Conservation (phyloP, 495 filamentous ascomycete species). For the Chaetomium tenue region DNA sequence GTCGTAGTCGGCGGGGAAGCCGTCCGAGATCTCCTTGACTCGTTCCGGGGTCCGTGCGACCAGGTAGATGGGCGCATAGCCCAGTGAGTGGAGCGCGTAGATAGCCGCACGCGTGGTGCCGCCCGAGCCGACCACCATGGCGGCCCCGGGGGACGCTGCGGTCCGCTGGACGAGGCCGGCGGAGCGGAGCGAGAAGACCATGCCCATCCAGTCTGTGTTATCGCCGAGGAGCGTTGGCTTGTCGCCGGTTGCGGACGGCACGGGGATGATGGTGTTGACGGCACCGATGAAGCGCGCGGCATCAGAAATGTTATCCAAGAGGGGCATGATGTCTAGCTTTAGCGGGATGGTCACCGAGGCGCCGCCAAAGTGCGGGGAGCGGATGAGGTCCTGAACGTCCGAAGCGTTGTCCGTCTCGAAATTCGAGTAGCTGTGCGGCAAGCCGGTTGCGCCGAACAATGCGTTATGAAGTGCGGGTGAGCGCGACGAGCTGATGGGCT, state of each 20-base stretch:
- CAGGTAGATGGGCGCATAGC: slow-evolving; percentile 81
- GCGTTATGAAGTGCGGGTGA: slow-evolving; percentile 89
- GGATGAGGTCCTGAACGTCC: slow-evolving; percentile 67
- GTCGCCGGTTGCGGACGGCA: slow-evolving; percentile 28
- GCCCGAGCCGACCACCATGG: slow-evolving; percentile 81
- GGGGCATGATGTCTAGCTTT: slow-evolving; percentile 81
- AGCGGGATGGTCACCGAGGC: slow-evolving; percentile 94
- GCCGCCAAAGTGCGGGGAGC: slow-evolving; percentile 75
- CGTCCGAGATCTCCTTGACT: slow-evolving; percentile 61
- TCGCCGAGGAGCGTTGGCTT: slow-evolving; percentile 63
- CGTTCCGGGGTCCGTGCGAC: slow-evolving; percentile 73
- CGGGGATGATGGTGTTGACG: slow-evolving; percentile 84
- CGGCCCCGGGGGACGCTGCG: slow-evolving; percentile 43
- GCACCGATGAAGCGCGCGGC: slow-evolving; percentile 85
- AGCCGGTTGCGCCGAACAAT: slow-evolving; percentile 71
- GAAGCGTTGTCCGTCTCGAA: slow-evolving; percentile 69
- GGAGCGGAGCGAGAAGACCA: slow-evolving; percentile 75
- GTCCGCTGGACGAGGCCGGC: slow-evolving; percentile 56
- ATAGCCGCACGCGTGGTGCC: slow-evolving; percentile 91
- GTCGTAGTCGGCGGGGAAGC: slow-evolving; percentile 74
- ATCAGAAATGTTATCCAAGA: slow-evolving; percentile 74
- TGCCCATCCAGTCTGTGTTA: slow-evolving; percentile 97
- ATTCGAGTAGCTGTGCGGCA: slow-evolving; percentile 83
- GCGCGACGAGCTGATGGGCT: slow-evolving; percentile 72
- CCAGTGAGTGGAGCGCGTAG: slow-evolving; percentile 80